Conservation (phyloP, 768 basidiomycete genomes). For the Jaapia argillacea region DNA sequence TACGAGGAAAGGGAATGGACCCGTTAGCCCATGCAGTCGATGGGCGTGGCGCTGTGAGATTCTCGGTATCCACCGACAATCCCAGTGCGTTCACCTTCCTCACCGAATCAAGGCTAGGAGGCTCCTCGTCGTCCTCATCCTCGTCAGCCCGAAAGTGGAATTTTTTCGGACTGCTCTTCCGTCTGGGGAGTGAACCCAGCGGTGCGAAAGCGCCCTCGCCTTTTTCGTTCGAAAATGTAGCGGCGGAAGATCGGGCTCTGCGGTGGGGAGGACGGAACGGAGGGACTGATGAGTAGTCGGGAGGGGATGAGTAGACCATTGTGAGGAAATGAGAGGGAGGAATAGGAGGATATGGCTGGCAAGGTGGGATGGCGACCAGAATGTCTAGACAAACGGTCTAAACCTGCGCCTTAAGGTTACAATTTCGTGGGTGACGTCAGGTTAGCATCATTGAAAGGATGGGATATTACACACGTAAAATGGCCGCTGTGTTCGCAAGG, state of each 20-base stretch:
- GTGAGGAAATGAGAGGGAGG: slow-evolving; percentile 5
- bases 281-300: slow-evolving; percentile 4
- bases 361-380: too few species aligned
- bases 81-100: slow-evolving; percentile 15
- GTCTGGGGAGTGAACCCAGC: slow-evolving; percentile 35
- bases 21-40: slow-evolving; percentile 5
- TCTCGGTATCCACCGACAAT: slow-evolving; percentile 15
- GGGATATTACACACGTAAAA: too few species aligned
- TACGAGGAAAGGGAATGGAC: slow-evolving; percentile 34
- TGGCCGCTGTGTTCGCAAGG: too few species aligned
- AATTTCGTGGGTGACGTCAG: too few species aligned
- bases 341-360: too few species aligned
- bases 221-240: slow-evolving; percentile 27
- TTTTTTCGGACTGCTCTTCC: slow-evolving; percentile 17
- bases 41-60: slow-evolving; percentile 9
- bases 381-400: too few species aligned
- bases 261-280: slow-evolving; percentile 12
- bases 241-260: slow-evolving; percentile 17
- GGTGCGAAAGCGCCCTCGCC: slow-evolving; percentile 40
- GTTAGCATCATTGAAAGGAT: too few species aligned
- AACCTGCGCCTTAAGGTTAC: too few species aligned
- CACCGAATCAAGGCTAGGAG: slow-evolving; percentile 5
- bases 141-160: slow-evolving; percentile 20
- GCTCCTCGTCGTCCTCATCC: slow-evolving; percentile 14
- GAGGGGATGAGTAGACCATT: slow-evolving; percentile 4